Evolutionary conservation across 495 filamentous ascomycete species (phyloP), one percentile per base, ranked within the genome.

Genomic region (Hypoxylon trugodes): DNA sequence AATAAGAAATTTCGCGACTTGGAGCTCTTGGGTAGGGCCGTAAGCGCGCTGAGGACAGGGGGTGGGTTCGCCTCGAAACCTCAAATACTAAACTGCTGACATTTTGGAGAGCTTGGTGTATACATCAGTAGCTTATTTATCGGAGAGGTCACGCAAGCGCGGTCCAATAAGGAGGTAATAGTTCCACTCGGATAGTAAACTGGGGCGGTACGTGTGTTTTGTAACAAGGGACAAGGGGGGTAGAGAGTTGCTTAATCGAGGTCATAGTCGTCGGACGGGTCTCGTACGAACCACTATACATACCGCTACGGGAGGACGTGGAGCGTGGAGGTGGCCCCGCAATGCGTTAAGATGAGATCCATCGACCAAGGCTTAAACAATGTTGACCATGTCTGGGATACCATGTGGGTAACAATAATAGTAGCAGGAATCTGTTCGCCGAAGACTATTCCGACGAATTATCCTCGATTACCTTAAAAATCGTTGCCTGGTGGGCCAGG

Each of bases 321-420:
- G 28, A 30, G 28, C 10, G 28, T 5, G 10, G 5, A 30, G 4
- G 26, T 15, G 0, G 51, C 51, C 51, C 63, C 64, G 52, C 58
- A 67, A 58, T 66, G 40, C 58, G 64, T 57, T 67, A 30, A 67
- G 64, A 61, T 67, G 50, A 51, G 50, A 59, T 61, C 47, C 51
- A 57, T 48, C 25, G 25, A 33, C 38, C 28, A 61, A 58, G 47
- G 64, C 57, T 61, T 33, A 66, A 57, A n/a, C 52, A 43, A 21
- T 28, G 21, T 33, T 32, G 22, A 24, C 48, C 30, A 18, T 48
- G 33, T 43, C 24, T 30, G 16, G 28, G 35, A 9, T 43, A 40
- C 3, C 37, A 46, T 52, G 48, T 59, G 48, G 43, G 56, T 54
- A 52, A 21, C 57, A 61, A 52, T 61, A 46, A 59, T 65, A 54